Base-by-base conservation (phyloP, 1,139 yeast species). In the Pichia sp. region DNA sequence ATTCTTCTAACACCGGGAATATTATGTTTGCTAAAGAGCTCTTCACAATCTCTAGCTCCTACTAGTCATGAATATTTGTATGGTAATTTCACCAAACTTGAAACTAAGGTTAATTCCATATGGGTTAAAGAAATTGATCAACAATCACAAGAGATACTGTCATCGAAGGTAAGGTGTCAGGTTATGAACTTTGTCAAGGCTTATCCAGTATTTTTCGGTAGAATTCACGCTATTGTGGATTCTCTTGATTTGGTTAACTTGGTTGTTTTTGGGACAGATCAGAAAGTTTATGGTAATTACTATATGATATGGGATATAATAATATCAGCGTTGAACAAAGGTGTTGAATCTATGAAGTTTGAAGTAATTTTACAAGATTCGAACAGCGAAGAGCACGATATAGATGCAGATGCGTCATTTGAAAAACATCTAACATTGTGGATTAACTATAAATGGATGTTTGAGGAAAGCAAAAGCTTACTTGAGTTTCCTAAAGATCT, bases 61-160 rank as follows among this genome's bases (percentile, higher is more conserved):
- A 75, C 85, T 2, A 81, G 84, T 67, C 92, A 86, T 66, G 96
- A 88, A 59, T 89, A 79, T 62, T 70, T 86, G 40, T 74, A 79
- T 58, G 76, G 78, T 49, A 74, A 79, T 57, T 72, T 86, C 60
- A 75, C 74, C 47, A 80, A 80, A 60, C 62, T 84, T 4, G 72
- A 74, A 29, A 84, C 84, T 42, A 80, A 80, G 63, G 73, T 82
- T 51, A 73, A 72, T 50, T 71, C 70, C 45, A 72, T 74, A 26
- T 89, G 96, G 96, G 70, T 72, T 40, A 80, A 78, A 59, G 82
- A 80, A 59, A 70, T 87, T 34, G 79, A 77, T 32, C 71, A 70
- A 15, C 90, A 86, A 65, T 69, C 81, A 23, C 79, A 79, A 26
- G 61, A 72, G 26, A 74, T 88, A 43, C 80, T 80, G 54, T 56